Evolutionary conservation across 2,329 filamentous ascomycete genomes (phyloP), one percentile per base, ranked within the genome.

Genomic region (Madurella mycetomatis): DNA sequence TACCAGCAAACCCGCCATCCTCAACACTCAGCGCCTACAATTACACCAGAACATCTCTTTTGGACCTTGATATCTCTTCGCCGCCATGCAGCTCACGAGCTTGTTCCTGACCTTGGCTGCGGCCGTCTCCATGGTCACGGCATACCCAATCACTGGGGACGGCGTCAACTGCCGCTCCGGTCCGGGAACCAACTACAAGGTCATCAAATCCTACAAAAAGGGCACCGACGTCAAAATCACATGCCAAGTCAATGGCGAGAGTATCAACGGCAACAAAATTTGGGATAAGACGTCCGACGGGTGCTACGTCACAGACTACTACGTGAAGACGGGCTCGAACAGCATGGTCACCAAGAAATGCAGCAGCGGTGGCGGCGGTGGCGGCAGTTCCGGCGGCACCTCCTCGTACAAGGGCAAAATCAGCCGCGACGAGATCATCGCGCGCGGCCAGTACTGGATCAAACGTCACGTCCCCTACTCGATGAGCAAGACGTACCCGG

Each of bases 121-220:
- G 25, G 46, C 41, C 41, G 25, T 49, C 51, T 49, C 55, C 4
- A 19, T 31, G 12, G 51, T 52, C 44, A 31, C 48, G 34, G 55
- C 55, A 37, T 57, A 57, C 51, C 51, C 48, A 3, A 52, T 57
- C 40, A 51, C 42, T 2, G 51, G 40, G 18, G 42, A 54, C 51
- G 19, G 17, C 19, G 51, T 57, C 51, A 57, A 57, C 55, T 57
- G 55, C 55, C 55, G 51, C 45, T 34, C 31, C 42, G 55, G 55
- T 16, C 51, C 55, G 25, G 41, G 42, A 17, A 57, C 55, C 41
- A 47, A 37, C 41, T 49, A 43, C 51, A 49, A 31, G 18, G 49
- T 51, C 41, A 41, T 52, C 44, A 49, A 41, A 41, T 39, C 55
- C 7, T 55, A 55, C 48, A 13, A 19, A 8, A 40, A 45, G 44